Base-by-base conservation (phyloP, 306 rosid genomes). In the Gillenia trifoliata region DNA sequence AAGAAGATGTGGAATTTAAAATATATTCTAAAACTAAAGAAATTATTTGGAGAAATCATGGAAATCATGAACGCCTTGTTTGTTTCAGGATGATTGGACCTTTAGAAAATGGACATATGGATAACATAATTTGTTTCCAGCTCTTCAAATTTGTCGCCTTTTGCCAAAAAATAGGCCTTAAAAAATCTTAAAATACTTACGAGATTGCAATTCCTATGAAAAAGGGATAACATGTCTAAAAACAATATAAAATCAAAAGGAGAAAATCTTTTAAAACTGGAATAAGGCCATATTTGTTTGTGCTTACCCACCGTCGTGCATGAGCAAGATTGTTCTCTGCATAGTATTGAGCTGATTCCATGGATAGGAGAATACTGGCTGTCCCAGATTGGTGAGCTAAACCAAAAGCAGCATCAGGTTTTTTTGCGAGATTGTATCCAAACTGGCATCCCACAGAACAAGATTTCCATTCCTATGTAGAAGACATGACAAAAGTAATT, bases 221-320 rank as follows among this genome's bases (percentile, higher is more conserved):
- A 74, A 10, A 26, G 45, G 59, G 68, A 77, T 69, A 75, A 74
- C 55, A 49, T 33, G 6, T 40, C 25, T 16, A 11, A 8, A 1
- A 11, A 34, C 31, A 22, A 41, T 31, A 33, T 19, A 40, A 45
- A 45, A 45, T 45, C 6, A 45, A 45, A 10, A 33, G 33, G 23
- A 64, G 5, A 20, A 22, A 26, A 38, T 77, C 79, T 59, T 68
- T 78, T 70, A 61, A 49, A 11, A 81, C 73, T 41, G 34, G 82
- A 85, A 75, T 57, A 66, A 80, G 75, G 84, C 84, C 59, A 75
- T 57, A 83, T 76, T 50, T 68, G 59, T 80, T 74, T 78, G 88
- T 92, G 96, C 99, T 94, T 94, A 90, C 99, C 99, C 96, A 94
- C 99, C 99, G 93, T 92, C 93, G 89, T 83, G 99, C 99, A 82